These are phyloP conservation scores for Nicotiana benthamiana DNA, from an alignment of 257 asterid species.

Conservation along the genomic window DNA sequence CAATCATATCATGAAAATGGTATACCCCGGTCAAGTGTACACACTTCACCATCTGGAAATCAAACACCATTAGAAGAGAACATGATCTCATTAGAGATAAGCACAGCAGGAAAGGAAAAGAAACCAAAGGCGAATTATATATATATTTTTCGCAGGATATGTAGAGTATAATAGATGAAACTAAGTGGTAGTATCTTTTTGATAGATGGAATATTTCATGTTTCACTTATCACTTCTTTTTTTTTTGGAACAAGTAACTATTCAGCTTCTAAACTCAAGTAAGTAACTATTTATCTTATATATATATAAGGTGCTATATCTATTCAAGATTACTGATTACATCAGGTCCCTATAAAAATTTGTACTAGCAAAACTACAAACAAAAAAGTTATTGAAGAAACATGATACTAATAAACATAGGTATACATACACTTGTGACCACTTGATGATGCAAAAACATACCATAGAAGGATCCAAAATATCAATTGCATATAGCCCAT, in stretches of 20 bases:
- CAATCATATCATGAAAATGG: slow-evolving; percentile 94
- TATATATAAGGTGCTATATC: neutral
- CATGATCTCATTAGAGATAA: neutral
- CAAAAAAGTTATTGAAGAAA: neutral
- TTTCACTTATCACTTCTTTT: neutral
- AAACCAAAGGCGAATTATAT: neutral
- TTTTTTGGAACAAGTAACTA: neutral
- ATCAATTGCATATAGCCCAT: slow-evolving; percentile 93
- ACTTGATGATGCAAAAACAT: slow-evolving; percentile 15
- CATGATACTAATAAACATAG: neutral
- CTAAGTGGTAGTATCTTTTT: neutral
- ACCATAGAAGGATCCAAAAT: slow-evolving; percentile 89
- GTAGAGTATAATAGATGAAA: neutral
- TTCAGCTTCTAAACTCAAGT: neutral
- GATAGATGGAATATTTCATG: neutral
- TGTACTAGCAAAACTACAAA: neutral
- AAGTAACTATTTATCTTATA: neutral
- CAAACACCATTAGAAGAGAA: slow-evolving; percentile 8
- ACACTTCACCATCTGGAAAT: slow-evolving; percentile 64
- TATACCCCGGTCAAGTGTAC: slow-evolving; percentile 49
- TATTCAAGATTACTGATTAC: neutral
- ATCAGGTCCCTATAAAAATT: neutral
- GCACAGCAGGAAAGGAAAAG: neutral
- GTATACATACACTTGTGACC: neutral
- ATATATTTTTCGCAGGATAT: neutral